phyloP scores from a whole-genome alignment of 257 asterid species.

The Nicotiana knightiana region DNA sequence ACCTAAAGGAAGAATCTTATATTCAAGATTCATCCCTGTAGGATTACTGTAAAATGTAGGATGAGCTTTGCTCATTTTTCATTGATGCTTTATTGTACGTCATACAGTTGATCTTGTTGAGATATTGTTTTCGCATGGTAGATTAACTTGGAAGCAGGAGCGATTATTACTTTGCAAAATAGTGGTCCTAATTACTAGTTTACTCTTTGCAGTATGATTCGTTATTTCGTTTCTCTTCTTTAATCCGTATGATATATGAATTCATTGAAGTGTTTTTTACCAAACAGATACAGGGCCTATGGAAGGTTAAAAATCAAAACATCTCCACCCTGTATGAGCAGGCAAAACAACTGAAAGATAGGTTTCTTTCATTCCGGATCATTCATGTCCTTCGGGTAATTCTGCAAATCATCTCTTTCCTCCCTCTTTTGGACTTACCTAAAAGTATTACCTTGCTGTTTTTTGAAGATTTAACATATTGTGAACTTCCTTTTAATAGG shows the following conservation, averaged over 20 bases:
- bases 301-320: slow-evolving; percentile 27
- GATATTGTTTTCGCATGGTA: neutral
- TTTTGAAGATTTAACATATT: neutral
- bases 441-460: neutral
- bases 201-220: neutral
- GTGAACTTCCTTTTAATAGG: slow-evolving; percentile 28
- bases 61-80: neutral
- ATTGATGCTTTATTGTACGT: neutral
- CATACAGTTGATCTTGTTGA: neutral
- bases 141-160: neutral
- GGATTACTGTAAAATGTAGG: neutral
- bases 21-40: neutral
- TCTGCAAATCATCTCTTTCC: neutral
- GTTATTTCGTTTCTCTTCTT: neutral
- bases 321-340: slow-evolving; percentile 20
- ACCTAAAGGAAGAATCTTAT: neutral
- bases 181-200: neutral
- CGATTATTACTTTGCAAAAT: neutral
- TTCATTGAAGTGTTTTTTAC: neutral
- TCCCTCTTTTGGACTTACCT: neutral
- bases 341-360: slow-evolving; percentile 31
- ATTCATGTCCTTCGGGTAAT: slow-evolving; percentile 24
- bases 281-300: slow-evolving; percentile 19
- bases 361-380: slow-evolving; percentile 26
- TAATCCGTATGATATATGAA: neutral